Evolutionary conservation across 2,329 filamentous ascomycete species (phyloP), one percentile per base, ranked within the genome.

Genomic region (Sarocladiaceae sp.): DNA sequence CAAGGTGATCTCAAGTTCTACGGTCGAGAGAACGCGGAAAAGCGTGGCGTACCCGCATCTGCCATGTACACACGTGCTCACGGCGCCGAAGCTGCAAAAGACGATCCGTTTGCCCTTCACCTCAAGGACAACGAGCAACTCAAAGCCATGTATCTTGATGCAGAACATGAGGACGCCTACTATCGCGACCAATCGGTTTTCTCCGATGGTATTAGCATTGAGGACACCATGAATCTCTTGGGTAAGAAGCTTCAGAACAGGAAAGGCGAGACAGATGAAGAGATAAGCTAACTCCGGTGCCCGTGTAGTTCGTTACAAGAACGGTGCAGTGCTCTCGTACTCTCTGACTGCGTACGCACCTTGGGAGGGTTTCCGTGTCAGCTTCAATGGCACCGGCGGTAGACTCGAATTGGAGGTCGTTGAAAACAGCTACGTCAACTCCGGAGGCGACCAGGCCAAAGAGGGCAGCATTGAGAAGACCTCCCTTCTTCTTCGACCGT

Each of bases 141-240:
- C 20, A 82, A 79, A 66, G 73, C 71, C 3, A 72, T 84, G 71
- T 84, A 84, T 54, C 72, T 82, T 0, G 80, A 83, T 31, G 81
- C 82, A 0, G 82, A 85, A 69, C 76, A 84, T 53, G 82, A 85
- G 59, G 82, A 85, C 56, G 73, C 72, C 15, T 85, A 85, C 58
- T 74, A 79, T 54, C 75, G 82, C 1, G 82, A 85, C 58, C 81
- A 83, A 63, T 82, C 75, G 57, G 80, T 83, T 1, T 84, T 85
- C 51, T 72, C 78, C 0, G 82, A 85, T 54, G 82, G 82, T 1
- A 83, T 85, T 52, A 83, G 72, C 57, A 84, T 84, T 53, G 81
- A 85, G 61, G 82, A 85, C 58, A 84, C 80, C 0, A 82, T 84
- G 80, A 80, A 73, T 35, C 65, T 84, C 22, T 68, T 85, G 42